Conservation (phyloP, 2,329 filamentous ascomycete genomes). For the Colletotrichum ledebouriae region DNA sequence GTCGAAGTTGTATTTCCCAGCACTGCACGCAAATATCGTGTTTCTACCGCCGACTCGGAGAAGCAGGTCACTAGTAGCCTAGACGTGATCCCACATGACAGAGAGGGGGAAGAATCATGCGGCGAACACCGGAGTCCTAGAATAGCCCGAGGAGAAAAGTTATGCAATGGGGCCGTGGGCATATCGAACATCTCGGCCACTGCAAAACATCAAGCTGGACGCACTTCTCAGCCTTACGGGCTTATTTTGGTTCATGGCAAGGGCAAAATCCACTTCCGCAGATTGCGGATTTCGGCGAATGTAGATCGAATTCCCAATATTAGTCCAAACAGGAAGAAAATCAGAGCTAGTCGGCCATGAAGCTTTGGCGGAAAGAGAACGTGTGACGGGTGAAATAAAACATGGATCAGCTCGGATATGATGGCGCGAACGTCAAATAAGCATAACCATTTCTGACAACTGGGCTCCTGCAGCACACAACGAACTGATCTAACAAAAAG, state of each 20-base stretch:
- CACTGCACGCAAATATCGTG: background rate
- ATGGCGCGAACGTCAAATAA: slow-evolving; percentile 1
- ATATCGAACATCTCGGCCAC: background rate
- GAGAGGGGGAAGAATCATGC: background rate
- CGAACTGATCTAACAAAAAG: background rate
- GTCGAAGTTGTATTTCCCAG: background rate
- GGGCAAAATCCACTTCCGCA: background rate
- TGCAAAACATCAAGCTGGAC: background rate
- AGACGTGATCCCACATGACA: background rate
- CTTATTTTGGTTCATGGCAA: background rate
- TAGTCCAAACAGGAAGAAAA: background rate
- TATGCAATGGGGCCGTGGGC: background rate
- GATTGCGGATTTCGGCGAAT: background rate
- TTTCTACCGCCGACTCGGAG: background rate
- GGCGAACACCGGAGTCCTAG: slow-evolving; percentile 19
- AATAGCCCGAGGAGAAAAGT: slow-evolving; percentile 1
- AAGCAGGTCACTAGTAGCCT: background rate
- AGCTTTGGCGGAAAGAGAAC: slow-evolving; percentile 4
- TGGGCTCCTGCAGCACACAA: background rate
- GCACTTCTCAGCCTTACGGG: slow-evolving; percentile 20
- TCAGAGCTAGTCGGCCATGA: background rate
- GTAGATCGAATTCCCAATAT: background rate
- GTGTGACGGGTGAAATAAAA: background rate
- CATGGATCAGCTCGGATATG: background rate
- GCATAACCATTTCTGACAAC: slow-evolving; percentile 5